These are phyloP conservation scores for Barbarea vulgaris DNA, from an alignment of 345 rosid genomes.

Conservation along the genomic window DNA sequence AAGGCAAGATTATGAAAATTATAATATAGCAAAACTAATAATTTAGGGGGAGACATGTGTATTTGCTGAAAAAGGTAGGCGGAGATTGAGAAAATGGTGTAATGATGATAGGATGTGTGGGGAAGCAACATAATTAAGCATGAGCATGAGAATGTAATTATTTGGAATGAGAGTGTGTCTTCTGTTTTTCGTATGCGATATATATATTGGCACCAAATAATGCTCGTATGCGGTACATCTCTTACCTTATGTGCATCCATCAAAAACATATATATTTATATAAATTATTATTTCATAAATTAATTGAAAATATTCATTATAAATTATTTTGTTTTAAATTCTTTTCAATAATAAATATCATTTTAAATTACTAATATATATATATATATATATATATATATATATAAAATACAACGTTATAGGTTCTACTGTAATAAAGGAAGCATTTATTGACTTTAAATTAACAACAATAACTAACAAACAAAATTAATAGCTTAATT, in stretches of 20 bases:
- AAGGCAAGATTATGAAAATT: neutral
- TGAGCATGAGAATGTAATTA: conserved; percentile 63
- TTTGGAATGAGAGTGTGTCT: conserved; percentile 50
- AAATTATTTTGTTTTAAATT: too few species aligned
- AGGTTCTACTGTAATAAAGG: neutral
- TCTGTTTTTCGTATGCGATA: neutral
- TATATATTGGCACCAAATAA: too few species aligned
- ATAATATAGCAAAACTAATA: neutral
- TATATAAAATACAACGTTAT: too few species aligned
- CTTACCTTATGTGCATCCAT: neutral
- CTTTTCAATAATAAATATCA: too few species aligned
- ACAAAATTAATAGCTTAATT: neutral
- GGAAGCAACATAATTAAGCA: conserved; percentile 81
- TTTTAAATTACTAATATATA: too few species aligned
- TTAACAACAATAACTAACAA: neutral
- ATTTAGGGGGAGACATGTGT: neutral
- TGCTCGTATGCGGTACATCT: neutral
- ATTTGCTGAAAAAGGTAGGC: conserved; percentile 27
- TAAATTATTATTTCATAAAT: too few species aligned
- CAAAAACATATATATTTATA: too few species aligned
- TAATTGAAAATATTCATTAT: too few species aligned
- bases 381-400: too few species aligned
- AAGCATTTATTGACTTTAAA: neutral
- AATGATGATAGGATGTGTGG: conserved; percentile 36
- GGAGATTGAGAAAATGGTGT: conserved; percentile 25